These are phyloP conservation scores for Termitomyces sp. DNA, from an alignment of 768 basidiomycete species.

Conservation along the genomic window DNA sequence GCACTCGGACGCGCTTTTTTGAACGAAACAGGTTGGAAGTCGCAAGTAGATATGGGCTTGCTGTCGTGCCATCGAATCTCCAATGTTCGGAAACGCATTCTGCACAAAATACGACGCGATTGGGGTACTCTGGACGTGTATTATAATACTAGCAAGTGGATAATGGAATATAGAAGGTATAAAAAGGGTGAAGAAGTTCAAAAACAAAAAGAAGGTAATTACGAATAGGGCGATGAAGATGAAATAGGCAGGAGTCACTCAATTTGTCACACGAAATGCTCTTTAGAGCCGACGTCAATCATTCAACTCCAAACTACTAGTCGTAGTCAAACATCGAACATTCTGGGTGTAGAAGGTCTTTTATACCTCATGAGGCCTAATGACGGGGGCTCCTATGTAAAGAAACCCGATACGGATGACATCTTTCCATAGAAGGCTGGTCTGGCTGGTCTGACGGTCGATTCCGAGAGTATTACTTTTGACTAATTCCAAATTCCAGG, in stretches of 20 bases:
- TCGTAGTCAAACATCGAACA: neutral
- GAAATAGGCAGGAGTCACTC: slow-evolving; percentile 8
- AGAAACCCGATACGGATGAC: neutral
- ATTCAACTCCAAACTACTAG: neutral
- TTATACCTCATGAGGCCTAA: neutral
- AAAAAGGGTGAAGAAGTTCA: neutral
- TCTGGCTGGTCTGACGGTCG: neutral
- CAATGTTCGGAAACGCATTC: slow-evolving; percentile 84
- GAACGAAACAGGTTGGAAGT: slow-evolving; percentile 86
- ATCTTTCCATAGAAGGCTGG: slow-evolving; percentile 1
- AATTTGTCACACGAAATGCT: slow-evolving; percentile 8
- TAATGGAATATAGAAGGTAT: neutral
- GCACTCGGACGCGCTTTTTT: slow-evolving; percentile 71
- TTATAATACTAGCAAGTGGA: neutral
- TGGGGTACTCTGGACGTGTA: slow-evolving; percentile 13
- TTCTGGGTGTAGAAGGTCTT: neutral
- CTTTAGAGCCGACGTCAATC: neutral
- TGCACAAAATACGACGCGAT: slow-evolving; percentile 16
- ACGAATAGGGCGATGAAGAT: neutral
- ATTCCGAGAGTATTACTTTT: neutral
- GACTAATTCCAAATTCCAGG: neutral
- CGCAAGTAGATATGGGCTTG: slow-evolving; percentile 93
- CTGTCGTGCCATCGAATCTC: slow-evolving; percentile 97
- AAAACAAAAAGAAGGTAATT: slow-evolving; percentile 8
- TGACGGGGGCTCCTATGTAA: neutral